Conservation (phyloP, 768 basidiomycete species). For the Boletellus ananas region DNA sequence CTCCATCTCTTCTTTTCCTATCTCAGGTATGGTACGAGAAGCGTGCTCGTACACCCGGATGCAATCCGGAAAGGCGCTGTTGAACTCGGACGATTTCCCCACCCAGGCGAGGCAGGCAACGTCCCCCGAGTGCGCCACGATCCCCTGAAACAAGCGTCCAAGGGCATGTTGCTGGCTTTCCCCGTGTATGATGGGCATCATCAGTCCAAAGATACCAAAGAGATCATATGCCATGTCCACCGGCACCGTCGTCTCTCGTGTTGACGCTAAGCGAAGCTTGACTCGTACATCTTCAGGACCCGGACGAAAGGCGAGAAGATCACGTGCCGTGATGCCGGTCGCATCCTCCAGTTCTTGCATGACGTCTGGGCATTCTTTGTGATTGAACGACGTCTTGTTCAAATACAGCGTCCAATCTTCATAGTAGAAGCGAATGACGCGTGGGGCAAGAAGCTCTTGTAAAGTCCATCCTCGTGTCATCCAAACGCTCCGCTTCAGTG, state of each 20-base stretch:
- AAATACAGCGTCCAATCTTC: slow-evolving; percentile 21
- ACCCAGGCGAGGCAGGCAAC: slow-evolving; percentile 19
- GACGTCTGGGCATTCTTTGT: slow-evolving; percentile 13
- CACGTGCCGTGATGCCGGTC: slow-evolving; percentile 1
- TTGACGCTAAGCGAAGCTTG: slow-evolving; percentile 22
- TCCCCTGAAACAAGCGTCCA: slow-evolving; percentile 17
- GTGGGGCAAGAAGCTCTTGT: slow-evolving; percentile 22
- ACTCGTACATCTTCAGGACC: slow-evolving; percentile 5
- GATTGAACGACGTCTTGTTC: slow-evolving; percentile 9
- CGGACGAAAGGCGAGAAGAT: slow-evolving; percentile 13
- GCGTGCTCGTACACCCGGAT: slow-evolving; percentile 12
- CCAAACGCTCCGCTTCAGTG: slow-evolving; percentile 13
- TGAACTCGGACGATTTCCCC: slow-evolving; percentile 18
- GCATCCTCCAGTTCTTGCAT: slow-evolving; percentile 15
- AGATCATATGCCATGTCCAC: slow-evolving; percentile 22
- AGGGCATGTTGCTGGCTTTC: slow-evolving; percentile 16
- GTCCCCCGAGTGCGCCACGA: slow-evolving; percentile 19
- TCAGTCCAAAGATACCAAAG: slow-evolving; percentile 19
- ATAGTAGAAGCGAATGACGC: slow-evolving; percentile 19
- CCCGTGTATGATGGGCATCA: slow-evolving; percentile 13
- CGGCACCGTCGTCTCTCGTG: slow-evolving; percentile 15
- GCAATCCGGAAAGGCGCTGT: slow-evolving; percentile 18
- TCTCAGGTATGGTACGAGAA: background rate
- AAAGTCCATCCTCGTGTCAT: slow-evolving; percentile 23
- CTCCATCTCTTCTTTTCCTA: slow-evolving; percentile 9